Base-by-base conservation (phyloP, 768 basidiomycete genomes). In the Podaxis mareebaensis region DNA sequence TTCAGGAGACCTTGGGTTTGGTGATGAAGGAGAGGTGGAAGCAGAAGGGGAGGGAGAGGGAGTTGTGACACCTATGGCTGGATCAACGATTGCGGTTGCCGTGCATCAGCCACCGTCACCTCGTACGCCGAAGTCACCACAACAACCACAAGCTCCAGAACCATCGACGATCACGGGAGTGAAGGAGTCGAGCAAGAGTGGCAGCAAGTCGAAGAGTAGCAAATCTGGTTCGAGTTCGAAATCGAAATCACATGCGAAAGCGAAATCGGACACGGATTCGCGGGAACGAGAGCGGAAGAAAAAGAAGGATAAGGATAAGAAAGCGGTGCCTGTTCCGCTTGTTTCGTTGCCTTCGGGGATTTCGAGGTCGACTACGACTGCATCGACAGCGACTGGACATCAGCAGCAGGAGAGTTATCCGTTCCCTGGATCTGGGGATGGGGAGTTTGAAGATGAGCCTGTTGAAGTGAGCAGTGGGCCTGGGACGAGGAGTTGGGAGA, bases 401-500 rank as follows among this genome's bases (percentile, higher is more conserved):
- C 64, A 65, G 20, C 60, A 64, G 54, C 73, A 77, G 67, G 77
- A 77, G 58, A 83, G 87, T 70, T 88, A 82, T 59, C 87, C 89
- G 40, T 91, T 91, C 75, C 90, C 89, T 39, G 82, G 85, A 44
- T 78, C 85, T 17, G 76, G 76, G 22, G 74, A 72, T 68, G 76
- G 71, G 26, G 71, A 53, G 26, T 64, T 48, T 48, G 56, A 33
- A 10, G 46, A 51, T 53, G 65, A 38, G 66, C 65, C 44, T 20
- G 57, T 58, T 15, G 57, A 48, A 13, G 44, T 58, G 64, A 44
- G 64, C 46, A 49, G 61, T 57, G 49, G 74, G 70, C 53, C 52
- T 28, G 58, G 72, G 38, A 65, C 67, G 36, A 63, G 72, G 62
- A 72, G 67, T 46, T 61, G 60, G 60, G 60, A 53, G 52, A 42